phyloP scores from a whole-genome alignment of 2,329 filamentous ascomycete genomes.

The Dactylellina parvicollis region DNA sequence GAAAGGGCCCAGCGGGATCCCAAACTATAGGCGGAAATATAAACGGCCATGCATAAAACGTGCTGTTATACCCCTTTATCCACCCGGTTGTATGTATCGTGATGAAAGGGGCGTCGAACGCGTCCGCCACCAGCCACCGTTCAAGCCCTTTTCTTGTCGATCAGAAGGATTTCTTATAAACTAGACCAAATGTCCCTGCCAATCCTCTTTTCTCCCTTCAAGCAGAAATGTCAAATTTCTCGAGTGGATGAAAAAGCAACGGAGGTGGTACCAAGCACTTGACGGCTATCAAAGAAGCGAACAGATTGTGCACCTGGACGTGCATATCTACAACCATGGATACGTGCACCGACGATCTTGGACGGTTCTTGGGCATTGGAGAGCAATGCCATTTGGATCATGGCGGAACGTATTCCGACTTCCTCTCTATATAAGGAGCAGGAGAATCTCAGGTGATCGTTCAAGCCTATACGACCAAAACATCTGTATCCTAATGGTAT shows the following conservation, averaged over 20 bases:
- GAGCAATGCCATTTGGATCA: neutral
- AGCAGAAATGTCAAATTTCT: neutral
- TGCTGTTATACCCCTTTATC: neutral
- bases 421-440: neutral
- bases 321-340: neutral
- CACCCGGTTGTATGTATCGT: too few relatives aligned
- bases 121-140: neutral
- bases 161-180: neutral
- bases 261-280: neutral
- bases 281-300: neutral
- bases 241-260: neutral
- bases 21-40: neutral
- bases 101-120: neutral
- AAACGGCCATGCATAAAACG: neutral
- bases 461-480: neutral
- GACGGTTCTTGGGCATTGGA: neutral
- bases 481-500: neutral
- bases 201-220: neutral
- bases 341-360: neutral
- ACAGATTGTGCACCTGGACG: too few relatives aligned
- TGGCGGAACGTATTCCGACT: neutral
- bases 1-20: neutral
- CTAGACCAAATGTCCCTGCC: neutral
- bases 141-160: neutral
- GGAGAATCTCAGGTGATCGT: neutral